Base-by-base conservation (phyloP, 345 rosid genomes). In the Psidium guajava region DNA sequence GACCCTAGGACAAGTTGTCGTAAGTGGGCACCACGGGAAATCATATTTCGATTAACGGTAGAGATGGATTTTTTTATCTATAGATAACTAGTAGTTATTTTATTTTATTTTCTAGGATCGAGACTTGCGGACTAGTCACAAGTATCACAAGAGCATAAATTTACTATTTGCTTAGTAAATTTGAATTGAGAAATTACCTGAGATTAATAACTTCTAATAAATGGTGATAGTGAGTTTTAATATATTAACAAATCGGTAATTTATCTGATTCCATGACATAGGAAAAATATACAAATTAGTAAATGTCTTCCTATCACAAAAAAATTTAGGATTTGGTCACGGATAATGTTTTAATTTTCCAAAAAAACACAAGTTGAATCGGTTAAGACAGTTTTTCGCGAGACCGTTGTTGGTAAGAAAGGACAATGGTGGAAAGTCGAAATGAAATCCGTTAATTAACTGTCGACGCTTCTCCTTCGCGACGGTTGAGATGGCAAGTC, bases 11-110 rank as follows among this genome's bases (percentile, higher is more conserved):
- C 11, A 36, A 36, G 77, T 32, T 32, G 40, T 69, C 21, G 25
- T 69, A 18, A 0, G 16, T 0, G 0, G 0, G 47, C 25, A 24
- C 9, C 21, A 36, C 6, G 20, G 5, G 0, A 0, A 69, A 44
- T 32, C 47, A 36, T 1, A 5, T 69, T 69, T 8, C 6, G 1
- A 32, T 69, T 44, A 8, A 32, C 0, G 47, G 11, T 16, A 10
- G 44, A 64, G 75, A 28, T 28, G 22, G 22, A 28, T 20, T 44
- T 20, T 20, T 64, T 16, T 2, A 28, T 28, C 42, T 28, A 20
- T 54, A 20, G 3, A 54, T 6, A 54, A 54, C 24, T 53, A 53
- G 20, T 6, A 13, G 5, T 15, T 14, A 2, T 53, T 53, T 15
- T 15, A 6, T 52, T 15, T 52, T 14, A 13, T 52, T 52, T 52